These are phyloP conservation scores for Ammopiptanthus mongolicus DNA, from an alignment of 306 rosid species.

Conservation along the genomic window DNA sequence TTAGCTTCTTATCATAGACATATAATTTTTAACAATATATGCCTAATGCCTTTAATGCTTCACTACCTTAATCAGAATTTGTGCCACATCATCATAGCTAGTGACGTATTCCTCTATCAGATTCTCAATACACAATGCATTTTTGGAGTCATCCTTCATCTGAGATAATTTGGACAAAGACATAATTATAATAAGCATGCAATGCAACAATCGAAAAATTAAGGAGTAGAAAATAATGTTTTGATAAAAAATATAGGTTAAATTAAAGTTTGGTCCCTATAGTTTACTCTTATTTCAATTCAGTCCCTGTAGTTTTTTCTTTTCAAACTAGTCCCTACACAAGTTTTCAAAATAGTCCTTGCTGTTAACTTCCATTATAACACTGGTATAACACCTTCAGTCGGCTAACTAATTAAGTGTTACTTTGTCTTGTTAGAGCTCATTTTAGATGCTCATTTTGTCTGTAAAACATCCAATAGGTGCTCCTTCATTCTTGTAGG, in stretches of 20 bases:
- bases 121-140: conserved; percentile 64
- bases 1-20: neutral
- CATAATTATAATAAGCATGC: conserved; percentile 5
- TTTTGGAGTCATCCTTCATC: conserved; percentile 77
- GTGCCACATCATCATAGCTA: conserved; percentile 73
- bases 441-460: no score
- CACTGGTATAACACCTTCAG: neutral
- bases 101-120: conserved; percentile 91
- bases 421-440: no score
- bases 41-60: neutral
- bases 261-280: neutral
- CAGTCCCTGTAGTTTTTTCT: neutral
- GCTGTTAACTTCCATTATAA: neutral
- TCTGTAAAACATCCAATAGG: no score
- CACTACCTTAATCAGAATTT: conserved; percentile 80
- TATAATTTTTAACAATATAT: neutral
- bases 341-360: neutral
- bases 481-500: no score
- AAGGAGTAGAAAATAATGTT: neutral
- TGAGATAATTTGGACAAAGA: conserved; percentile 27
- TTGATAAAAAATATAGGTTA: neutral
- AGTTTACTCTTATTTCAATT: neutral
- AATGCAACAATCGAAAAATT: neutral
- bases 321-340: neutral
- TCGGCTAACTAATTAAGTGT: neutral